A percentile compares a stretch with the other conserved stretches of the same genome.
Conservation (phyloP, 257 asterid genomes). For the Penstemon barbatus region DNA sequence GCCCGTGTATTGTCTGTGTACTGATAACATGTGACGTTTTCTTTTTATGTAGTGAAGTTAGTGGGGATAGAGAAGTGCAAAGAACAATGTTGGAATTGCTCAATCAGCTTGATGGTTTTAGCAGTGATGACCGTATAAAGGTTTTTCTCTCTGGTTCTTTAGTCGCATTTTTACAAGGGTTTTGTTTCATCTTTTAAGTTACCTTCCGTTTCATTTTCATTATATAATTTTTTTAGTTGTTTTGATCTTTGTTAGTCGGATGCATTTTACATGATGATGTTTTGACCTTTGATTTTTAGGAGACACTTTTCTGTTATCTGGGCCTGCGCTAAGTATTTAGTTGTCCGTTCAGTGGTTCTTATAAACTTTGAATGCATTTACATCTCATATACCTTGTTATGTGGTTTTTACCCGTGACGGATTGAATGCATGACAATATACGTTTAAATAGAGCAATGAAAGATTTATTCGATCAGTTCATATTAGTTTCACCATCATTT, state of each 20-base stretch:
- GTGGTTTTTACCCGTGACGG: no score
- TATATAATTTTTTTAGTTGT: background rate
- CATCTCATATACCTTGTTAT: no score
- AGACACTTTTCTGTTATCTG: background rate
- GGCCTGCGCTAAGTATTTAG: background rate
- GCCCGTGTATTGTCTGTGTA: background rate
- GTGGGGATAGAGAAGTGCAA: conserved; percentile 92
- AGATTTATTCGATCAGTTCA: no score
- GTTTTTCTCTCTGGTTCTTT: conserved; percentile 27
- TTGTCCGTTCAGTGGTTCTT: no score
- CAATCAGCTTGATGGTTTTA: conserved; percentile 91
- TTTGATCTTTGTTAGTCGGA: background rate
- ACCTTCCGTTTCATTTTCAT: background rate
- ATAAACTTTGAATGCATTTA: no score
- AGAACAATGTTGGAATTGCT: conserved; percentile 88
- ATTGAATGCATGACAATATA: no score
- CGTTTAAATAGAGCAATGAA: background rate
- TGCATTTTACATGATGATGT: background rate
- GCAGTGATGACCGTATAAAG: conserved; percentile 92
- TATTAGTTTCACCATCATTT: background rate
- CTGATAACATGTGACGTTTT: conserved; percentile 15
- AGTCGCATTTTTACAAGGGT: background rate
- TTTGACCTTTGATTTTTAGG: background rate
- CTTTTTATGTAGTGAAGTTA: conserved; percentile 65
- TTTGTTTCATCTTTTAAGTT: background rate